Percentiles rank a stretch among this genome's conserved stretches.
phyloP scores from a whole-genome alignment of 1,284 basidiomycete genomes.

The Microbotryum saponariae region DNA sequence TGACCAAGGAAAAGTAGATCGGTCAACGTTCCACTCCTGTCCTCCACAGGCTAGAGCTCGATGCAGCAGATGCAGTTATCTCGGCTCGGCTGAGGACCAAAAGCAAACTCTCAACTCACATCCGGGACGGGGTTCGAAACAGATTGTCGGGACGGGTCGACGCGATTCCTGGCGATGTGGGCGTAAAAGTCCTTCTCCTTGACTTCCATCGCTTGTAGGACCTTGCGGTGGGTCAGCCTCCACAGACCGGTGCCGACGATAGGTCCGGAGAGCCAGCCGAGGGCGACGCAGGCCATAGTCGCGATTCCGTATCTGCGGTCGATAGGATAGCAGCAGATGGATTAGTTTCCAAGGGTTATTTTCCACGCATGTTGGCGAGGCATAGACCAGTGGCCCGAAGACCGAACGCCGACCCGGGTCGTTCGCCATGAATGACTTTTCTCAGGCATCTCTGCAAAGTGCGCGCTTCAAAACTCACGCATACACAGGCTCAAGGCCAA shows the following conservation, averaged over 20 bases:
- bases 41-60: no score
- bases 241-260: slow-evolving; percentile 31
- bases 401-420: neutral
- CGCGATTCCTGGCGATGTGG: slow-evolving; percentile 33
- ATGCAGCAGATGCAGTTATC: no score
- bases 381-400: neutral
- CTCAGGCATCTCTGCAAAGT: neutral
- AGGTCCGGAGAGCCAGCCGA: slow-evolving; percentile 36
- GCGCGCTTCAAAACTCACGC: slow-evolving; percentile 7
- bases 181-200: slow-evolving; percentile 36
- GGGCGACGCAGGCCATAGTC: slow-evolving; percentile 30
- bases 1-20: slow-evolving; percentile 8
- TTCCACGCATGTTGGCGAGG: neutral
- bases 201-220: slow-evolving; percentile 27
- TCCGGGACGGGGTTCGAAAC: slow-evolving; percentile 28
- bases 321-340: neutral
- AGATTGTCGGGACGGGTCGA: slow-evolving; percentile 33
- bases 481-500: slow-evolving; percentile 34
- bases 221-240: slow-evolving; percentile 26
- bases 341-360: neutral
- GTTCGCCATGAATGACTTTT: neutral
- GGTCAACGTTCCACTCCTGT: neutral
- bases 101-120: neutral
- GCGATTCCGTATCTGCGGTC: slow-evolving; percentile 28
- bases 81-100: neutral